Evolutionary conservation across 179 eudicot genomes (phyloP).

Genomic region (Nepenthes alata): DNA sequence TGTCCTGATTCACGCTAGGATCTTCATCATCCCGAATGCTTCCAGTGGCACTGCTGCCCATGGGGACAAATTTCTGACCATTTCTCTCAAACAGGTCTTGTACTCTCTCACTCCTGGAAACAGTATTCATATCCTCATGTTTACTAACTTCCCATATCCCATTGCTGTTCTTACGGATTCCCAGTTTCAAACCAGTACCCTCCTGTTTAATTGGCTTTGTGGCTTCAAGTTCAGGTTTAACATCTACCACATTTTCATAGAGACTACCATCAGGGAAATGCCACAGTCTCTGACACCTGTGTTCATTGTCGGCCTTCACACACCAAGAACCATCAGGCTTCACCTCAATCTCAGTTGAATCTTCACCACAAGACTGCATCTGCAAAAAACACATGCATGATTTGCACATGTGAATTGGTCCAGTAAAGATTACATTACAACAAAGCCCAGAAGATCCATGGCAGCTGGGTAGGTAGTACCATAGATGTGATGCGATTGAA

Average conservation of each 20-base stretch:
- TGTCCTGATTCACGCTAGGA: conserved; percentile 70
- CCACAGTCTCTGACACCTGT: conserved; percentile 33
- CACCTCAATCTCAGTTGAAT: conserved; percentile 69
- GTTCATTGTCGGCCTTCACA: conserved; percentile 37
- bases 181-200: conserved; percentile 52
- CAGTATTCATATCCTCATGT: conserved; percentile 29
- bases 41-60: conserved; percentile 88
- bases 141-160: conserved; percentile 80
- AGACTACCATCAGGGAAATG: conserved; percentile 48
- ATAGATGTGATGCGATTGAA: conserved; percentile 49
- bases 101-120: conserved; percentile 38
- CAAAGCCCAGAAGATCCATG: not conserved
- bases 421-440: not conserved
- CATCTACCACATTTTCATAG: conserved; percentile 30
- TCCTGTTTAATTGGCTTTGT: conserved; percentile 59
- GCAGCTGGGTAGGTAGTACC: conserved; percentile 20
- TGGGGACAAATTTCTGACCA: conserved; percentile 49
- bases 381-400: conserved; percentile 4
- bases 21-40: conserved; percentile 87
- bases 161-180: conserved; percentile 67
- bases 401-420: not conserved
- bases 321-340: conserved; percentile 94
- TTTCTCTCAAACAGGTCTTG: conserved; percentile 26
- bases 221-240: conserved; percentile 39
- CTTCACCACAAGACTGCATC: conserved; percentile 59